Percentiles rank a stretch among this genome's conserved stretches.
Evolutionary conservation across 257 asterid genomes (phyloP).

Genomic region (Plantago ovata): DNA sequence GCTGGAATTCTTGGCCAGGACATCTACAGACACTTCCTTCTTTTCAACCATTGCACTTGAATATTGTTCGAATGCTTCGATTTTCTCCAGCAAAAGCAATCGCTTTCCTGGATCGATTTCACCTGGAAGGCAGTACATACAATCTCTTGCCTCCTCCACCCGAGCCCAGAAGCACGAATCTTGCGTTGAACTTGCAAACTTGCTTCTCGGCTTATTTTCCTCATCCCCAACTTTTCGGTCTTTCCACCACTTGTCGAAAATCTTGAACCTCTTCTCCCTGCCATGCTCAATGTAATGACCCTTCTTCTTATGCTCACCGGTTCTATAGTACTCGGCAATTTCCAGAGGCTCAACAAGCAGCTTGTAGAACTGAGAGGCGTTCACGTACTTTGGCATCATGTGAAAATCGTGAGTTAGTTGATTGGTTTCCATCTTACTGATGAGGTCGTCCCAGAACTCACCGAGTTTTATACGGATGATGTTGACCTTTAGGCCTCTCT

Average conservation of each 20-base stretch:
- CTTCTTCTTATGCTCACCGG: conserved; percentile 49
- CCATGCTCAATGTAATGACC: conserved; percentile 80
- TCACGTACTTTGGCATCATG: conserved; percentile 59
- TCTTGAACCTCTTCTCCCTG: conserved; percentile 61
- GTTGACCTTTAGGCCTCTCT: conserved; percentile 44
- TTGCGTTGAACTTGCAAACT: conserved; percentile 67
- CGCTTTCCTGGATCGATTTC: conserved; percentile 44
- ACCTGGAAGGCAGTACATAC: conserved; percentile 30
- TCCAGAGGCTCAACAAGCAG: conserved; percentile 89
- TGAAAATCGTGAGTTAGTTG: conserved; percentile 79
- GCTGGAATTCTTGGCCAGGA: conserved; percentile 71
- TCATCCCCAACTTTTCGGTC: conserved; percentile 45
- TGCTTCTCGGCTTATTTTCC: conserved; percentile 49
- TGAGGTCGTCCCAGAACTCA: conserved; percentile 60
- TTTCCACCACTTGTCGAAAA: conserved; percentile 86
- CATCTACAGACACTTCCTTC: conserved; percentile 79
- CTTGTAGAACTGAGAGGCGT: conserved; percentile 63
- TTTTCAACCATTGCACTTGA: conserved; percentile 53
- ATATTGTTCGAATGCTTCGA: conserved; percentile 56
- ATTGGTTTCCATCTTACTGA: conserved; percentile 57
- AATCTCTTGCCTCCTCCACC: conserved; percentile 76
- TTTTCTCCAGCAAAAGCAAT: conserved; percentile 31
- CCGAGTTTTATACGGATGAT: conserved; percentile 53
- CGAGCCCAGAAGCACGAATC: conserved; percentile 92
- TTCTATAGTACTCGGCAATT: conserved; percentile 74